Base-by-base conservation (phyloP, 805 yeast genomes). In the Ogataea nakhonphanomensis region DNA sequence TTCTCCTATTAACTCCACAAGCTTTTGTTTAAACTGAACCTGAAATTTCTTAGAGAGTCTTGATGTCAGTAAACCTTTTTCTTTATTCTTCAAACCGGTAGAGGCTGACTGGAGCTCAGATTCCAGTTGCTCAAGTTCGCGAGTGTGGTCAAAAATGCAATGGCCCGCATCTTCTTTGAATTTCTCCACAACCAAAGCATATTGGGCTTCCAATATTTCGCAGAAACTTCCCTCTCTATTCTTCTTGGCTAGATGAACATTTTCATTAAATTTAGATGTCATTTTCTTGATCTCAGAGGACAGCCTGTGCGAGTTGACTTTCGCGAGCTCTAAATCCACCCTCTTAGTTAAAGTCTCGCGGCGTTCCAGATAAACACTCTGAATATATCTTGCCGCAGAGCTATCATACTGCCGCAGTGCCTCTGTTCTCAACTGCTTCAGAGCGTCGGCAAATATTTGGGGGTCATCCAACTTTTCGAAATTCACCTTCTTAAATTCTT, bases 331-430 rank as follows among this genome's bases (percentile, higher is more conserved):
- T 0, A 55, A 49, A 49, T 78, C 75, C 31, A 89, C 64, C 40
- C 73, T 74, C 8, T 60, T 60, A 3, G 54, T 43, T 37, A 93
- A 68, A 10, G 65, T 69, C 1, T 46, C 51, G 41, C 83, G 73
- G 57, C 83, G 83, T 38, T 79, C 82, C 30, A 68, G 55, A 59
- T 84, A 93, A 2, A 90, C 95, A 2, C 72, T 44, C 27, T 67
- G 61, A 37, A 78, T 72, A 58, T 93, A 93, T 41, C 89, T 78
- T 1, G 93, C 73, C 1, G 98, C 99, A 42, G 73, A 70, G 4
- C 66, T 53, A 55, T 88, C 95, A 60, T 78, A 91, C 9, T 64
- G 57, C 0, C 62, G 65, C 10, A 88, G 52, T 2, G 80, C 71
- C 2, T 62, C 59, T 2, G 63, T 49, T 32, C 78, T 69, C 27